Conservation (phyloP, 208 protist genomes). For the Leishmania lainsoni region DNA sequence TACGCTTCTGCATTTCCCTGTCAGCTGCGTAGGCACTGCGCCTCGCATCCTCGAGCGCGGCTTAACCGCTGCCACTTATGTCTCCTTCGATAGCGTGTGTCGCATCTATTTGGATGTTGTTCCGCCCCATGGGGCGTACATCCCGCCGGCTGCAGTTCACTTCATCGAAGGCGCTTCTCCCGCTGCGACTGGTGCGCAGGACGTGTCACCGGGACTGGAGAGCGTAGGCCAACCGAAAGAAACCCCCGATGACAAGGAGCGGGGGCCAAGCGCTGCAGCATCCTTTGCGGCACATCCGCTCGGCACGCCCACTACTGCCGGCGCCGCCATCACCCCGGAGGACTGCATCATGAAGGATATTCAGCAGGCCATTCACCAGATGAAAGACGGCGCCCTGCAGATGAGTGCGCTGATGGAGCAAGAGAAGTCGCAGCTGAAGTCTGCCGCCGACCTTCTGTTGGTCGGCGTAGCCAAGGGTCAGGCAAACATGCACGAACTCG, state of each 20-base stretch:
- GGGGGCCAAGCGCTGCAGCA: background rate
- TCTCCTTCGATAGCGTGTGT: background rate
- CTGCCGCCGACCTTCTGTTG: slow-evolving; percentile 51
- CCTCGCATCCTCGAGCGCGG: slow-evolving; percentile 3
- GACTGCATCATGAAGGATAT: slow-evolving; percentile 62
- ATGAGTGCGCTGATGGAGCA: slow-evolving; percentile 63
- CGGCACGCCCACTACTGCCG: background rate
- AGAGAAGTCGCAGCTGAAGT: slow-evolving; percentile 43
- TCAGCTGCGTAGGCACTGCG: slow-evolving; percentile 23
- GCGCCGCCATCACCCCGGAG: slow-evolving; percentile 21
- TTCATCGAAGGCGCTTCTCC: background rate
- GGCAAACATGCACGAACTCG: slow-evolving; percentile 35
- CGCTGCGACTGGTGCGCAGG: background rate
- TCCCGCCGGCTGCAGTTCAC: slow-evolving; percentile 6
- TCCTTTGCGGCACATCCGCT: background rate
- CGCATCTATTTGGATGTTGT: slow-evolving; percentile 13
- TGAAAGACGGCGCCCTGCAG: slow-evolving; percentile 61
- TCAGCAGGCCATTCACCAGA: slow-evolving; percentile 43
- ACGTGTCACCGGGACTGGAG: background rate
- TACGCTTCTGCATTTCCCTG: slow-evolving; percentile 11
- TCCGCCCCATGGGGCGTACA: background rate
- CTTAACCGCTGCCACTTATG: background rate
- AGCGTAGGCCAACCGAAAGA: background rate
- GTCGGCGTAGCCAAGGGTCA: slow-evolving; percentile 41
- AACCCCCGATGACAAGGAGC: background rate